A percentile compares a stretch with the other conserved stretches of the same genome.
These are phyloP conservation scores for Vittaforma corneae DNA, from an alignment of 371 early-diverging fungal genomes.

Conservation along the genomic window DNA sequence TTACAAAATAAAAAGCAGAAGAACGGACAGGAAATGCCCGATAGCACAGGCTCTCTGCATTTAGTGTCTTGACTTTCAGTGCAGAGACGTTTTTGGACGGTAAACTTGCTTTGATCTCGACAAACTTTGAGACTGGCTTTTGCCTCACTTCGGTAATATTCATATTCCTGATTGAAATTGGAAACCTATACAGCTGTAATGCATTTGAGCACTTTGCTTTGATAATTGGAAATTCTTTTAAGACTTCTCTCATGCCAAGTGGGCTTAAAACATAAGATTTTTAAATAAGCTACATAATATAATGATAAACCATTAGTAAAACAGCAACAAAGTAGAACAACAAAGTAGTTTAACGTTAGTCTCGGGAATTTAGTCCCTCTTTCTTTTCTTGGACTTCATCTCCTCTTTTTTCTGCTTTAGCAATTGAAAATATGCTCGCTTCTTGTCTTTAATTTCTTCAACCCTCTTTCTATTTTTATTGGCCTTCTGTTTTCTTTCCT, in stretches of 20 bases:
- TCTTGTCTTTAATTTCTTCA: constrained; percentile 10
- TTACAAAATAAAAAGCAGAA: background rate
- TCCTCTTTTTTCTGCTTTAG: background rate
- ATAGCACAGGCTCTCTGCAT: background rate
- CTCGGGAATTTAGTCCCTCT: background rate
- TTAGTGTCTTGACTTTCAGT: constrained; percentile 6
- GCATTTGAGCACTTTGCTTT: background rate
- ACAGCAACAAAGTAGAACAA: background rate
- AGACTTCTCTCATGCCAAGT: constrained; percentile 17
- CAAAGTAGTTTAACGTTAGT: background rate
- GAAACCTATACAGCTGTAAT: background rate
- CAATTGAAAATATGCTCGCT: background rate
- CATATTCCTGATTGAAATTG: background rate
- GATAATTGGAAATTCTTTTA: constrained; percentile 10
- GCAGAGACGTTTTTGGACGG: constrained; percentile 11
- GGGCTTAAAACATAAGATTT: too few species aligned
- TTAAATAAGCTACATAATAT: too few species aligned
- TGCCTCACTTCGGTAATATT: background rate
- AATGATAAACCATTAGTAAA: background rate
- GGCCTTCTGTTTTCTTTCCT: constrained; percentile 7
- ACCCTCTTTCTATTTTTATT: constrained; percentile 6
- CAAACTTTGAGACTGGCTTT: constrained; percentile 7
- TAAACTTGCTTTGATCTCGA: constrained; percentile 4
- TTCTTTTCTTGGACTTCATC: constrained; percentile 1
- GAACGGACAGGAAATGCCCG: background rate